Percentiles rank a stretch among this genome's conserved stretches.
These are phyloP conservation scores for Colletotrichum incanum DNA, from an alignment of 2,329 filamentous ascomycete species.

Conservation along the genomic window DNA sequence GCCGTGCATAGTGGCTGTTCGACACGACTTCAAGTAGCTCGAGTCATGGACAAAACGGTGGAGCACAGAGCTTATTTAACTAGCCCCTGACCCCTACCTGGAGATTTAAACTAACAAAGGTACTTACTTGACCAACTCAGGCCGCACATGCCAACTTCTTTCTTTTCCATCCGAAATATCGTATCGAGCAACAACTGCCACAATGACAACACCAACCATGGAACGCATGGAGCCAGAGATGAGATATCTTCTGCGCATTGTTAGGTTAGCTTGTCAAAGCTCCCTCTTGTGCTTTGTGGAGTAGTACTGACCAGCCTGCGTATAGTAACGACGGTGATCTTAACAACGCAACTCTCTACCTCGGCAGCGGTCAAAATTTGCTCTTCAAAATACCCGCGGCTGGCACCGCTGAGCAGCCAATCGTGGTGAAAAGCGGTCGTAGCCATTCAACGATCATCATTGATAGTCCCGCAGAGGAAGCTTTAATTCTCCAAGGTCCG, in stretches of 20 bases:
- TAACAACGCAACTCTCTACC: background rate
- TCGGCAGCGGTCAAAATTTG: background rate
- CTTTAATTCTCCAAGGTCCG: conserved; percentile 2
- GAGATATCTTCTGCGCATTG: background rate
- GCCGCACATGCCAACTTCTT: background rate
- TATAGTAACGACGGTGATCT: background rate
- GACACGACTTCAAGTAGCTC: background rate
- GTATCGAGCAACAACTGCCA: background rate
- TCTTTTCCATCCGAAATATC: no score
- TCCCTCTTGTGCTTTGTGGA: background rate
- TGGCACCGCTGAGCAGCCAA: background rate
- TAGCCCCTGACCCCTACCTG: no score
- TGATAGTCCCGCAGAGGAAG: background rate
- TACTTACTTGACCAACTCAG: background rate
- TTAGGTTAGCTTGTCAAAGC: background rate
- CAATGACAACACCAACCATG: background rate
- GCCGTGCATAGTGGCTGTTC: conserved; percentile 1
- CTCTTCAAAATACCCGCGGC: background rate
- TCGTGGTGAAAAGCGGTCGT: conserved; percentile 2
- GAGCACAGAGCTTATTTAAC: background rate
- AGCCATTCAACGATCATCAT: background rate
- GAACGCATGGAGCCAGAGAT: background rate
- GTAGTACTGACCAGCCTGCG: background rate
- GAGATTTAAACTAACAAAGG: background rate
- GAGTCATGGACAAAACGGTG: conserved; percentile 2